Percentiles rank a stretch among this genome's conserved stretches.
phyloP scores from a whole-genome alignment of 139 green algal species.

The Microglena sp. region DNA sequence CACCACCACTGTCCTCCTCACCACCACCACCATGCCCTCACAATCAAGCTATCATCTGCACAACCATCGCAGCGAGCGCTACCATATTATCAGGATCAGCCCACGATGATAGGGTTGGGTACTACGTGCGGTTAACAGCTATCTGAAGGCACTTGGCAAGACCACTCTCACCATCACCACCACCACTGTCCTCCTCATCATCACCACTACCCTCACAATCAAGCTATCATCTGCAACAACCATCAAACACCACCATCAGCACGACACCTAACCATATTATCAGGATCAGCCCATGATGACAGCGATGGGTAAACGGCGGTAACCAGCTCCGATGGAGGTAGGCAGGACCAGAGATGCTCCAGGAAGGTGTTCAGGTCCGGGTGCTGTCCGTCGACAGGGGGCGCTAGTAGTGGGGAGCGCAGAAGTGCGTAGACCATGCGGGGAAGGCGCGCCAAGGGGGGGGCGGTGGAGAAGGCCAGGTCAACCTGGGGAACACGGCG shows the following conservation, averaged over 20 bases:
- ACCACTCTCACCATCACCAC: too few species aligned
- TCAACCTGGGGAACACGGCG: too few species aligned
- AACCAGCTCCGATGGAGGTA: constrained; percentile 61
- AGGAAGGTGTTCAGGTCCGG: constrained; percentile 59
- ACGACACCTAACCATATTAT: too few species aligned
- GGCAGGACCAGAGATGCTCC: constrained; percentile 38
- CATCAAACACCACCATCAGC: too few species aligned
- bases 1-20: too few species aligned
- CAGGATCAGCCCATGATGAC: constrained; percentile 15
- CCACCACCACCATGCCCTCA: too few species aligned
- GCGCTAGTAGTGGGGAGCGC: constrained; percentile 25
- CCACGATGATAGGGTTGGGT: constrained; percentile 12
- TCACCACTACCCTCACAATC: constrained; percentile 47
- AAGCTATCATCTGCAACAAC: too few species aligned
- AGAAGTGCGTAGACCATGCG: constrained; percentile 83
- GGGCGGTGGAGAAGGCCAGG: constrained; percentile 43
- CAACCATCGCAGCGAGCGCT: too few species aligned
- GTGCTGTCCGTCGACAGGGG: constrained; percentile 30
- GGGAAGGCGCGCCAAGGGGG: constrained; percentile 54
- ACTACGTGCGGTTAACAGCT: neutral
- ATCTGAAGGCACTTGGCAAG: neutral
- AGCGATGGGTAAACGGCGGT: constrained; percentile 71
- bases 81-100: constrained; percentile 16
- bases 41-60: too few species aligned
- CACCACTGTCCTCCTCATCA: neutral